Percentiles rank a stretch among this genome's conserved stretches.
phyloP scores from a whole-genome alignment of 1,139 yeast species.

The Suhomyces yuchorum region DNA sequence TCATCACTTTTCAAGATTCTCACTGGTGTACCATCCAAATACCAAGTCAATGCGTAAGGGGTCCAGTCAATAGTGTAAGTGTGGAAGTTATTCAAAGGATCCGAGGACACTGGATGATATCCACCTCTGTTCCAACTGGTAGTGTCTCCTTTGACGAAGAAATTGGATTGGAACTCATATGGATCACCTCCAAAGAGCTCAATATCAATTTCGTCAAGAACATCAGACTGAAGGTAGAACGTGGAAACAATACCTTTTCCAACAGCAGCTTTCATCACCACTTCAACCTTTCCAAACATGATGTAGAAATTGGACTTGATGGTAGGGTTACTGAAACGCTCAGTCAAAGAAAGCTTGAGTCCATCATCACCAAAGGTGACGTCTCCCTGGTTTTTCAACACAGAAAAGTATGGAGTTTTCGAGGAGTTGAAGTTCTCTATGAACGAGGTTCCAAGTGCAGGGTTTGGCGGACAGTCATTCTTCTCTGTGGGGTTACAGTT shows the following conservation, averaged over 20 bases:
- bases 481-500: constrained; percentile 39
- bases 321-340: constrained; percentile 75
- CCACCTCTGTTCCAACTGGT: constrained; percentile 78
- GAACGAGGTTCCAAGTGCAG: constrained; percentile 60
- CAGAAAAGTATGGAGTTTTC: constrained; percentile 44
- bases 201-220: constrained; percentile 81
- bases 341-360: constrained; percentile 55
- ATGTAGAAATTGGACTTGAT: constrained; percentile 74
- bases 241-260: constrained; percentile 81
- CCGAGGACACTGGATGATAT: constrained; percentile 54
- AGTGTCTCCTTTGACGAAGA: constrained; percentile 77
- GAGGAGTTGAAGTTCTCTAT: constrained; percentile 46
- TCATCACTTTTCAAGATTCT: constrained; percentile 57
- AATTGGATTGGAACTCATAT: constrained; percentile 76
- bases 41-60: constrained; percentile 58
- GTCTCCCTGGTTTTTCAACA: constrained; percentile 28
- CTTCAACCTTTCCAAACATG: constrained; percentile 85
- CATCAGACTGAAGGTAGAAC: constrained; percentile 81
- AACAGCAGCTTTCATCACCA: constrained; percentile 65
- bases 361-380: constrained; percentile 47
- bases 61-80: constrained; percentile 88
- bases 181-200: constrained; percentile 83
- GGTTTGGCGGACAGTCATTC: constrained; percentile 39
- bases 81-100: constrained; percentile 58
- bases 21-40: constrained; percentile 60